These are phyloP conservation scores for Globisporangium splendens DNA, from an alignment of 352 stramenopile species.

Conservation along the genomic window DNA sequence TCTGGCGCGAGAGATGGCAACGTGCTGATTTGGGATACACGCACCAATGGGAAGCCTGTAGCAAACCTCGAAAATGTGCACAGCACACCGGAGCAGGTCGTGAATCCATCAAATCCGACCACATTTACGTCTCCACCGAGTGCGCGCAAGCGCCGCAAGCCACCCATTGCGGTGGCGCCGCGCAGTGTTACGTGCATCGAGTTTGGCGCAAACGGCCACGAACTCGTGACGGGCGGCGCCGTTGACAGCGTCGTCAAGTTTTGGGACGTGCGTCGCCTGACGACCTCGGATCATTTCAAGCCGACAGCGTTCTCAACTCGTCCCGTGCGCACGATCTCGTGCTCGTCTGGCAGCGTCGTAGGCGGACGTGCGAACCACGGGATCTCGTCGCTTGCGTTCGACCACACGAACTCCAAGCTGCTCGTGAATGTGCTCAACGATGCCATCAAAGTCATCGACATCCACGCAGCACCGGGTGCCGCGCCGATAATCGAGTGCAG, in stretches of 20 bases:
- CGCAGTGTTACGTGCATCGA: constrained; percentile 74
- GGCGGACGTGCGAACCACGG: constrained; percentile 26
- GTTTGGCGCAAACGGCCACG: constrained; percentile 34
- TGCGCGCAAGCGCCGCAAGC: constrained; percentile 24
- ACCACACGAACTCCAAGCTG: constrained; percentile 27
- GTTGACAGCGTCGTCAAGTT: constrained; percentile 57
- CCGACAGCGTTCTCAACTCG: constrained; percentile 15
- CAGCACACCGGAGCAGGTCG: constrained; percentile 15
- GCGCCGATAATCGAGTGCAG: constrained; percentile 31
- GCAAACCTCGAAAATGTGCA: constrained; percentile 35
- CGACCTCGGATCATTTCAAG: constrained; percentile 14
- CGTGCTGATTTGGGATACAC: constrained; percentile 61
- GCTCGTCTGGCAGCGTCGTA: constrained; percentile 21
- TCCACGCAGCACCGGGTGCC: constrained; percentile 5
- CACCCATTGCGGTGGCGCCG: constrained; percentile 17
- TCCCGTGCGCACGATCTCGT: constrained; percentile 38
- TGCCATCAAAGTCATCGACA: constrained; percentile 53
- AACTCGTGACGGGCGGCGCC: constrained; percentile 55
- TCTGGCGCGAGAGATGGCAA: constrained; percentile 59
- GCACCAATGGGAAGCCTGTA: constrained; percentile 20
- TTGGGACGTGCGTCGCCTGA: constrained; percentile 56
- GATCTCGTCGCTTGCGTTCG: constrained; percentile 54
- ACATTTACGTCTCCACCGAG: constrained; percentile 32
- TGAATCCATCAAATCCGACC: not conserved
- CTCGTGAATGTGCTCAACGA: constrained; percentile 67